Evolutionary conservation across 208 protist species (phyloP), one percentile per base, ranked within the genome.

Genomic region (Trypanosoma theileri): DNA sequence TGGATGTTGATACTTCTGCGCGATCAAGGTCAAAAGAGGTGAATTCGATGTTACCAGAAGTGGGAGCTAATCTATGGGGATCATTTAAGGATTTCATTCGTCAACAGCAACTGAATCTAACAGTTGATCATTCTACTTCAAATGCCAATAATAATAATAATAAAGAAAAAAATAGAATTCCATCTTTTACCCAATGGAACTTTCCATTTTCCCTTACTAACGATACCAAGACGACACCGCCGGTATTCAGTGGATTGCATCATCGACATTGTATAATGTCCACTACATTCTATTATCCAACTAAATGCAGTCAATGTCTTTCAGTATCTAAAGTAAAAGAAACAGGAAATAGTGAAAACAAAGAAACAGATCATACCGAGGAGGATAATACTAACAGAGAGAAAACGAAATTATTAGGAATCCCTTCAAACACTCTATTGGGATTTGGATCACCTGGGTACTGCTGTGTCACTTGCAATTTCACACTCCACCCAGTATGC

Each of bases 371-470:
- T n/a, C n/a, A n/a, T 21, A 7, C 35, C 13, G 44, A 3, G 58
- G 1, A 14, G 54, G n/a, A 48, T 26, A 19, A 53, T 60, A 24
- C 55, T 26, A 14, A 44, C 69, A 26, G 48, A 58, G 57, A 78
- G 55, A 44, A 71, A 48, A 17, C 17, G 13, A 48, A 12, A 7
- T 9, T 1, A n/a, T 13, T 13, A 1, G 41, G 16, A 22, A 12
- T 28, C 4, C 46, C 26, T 13, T 13, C 3, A 13, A 58, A 2
- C 56, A 13, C 62, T 19, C 77, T 69, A 17, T 53, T 85, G 14
- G 83, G 76, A 28, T 71, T 89, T 21, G 83, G 83, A 42, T 71
- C 70, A 50, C 57, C 59, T 19, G 83, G 74, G 11, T 85, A 84
- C 58, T 69, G 66, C 13, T 89, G 83, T 56, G 59, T 62, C 11